Evolutionary conservation across 257 asterid genomes (phyloP), one percentile per base, ranked within the genome.

Genomic region (Cynanchum wilfordii): DNA sequence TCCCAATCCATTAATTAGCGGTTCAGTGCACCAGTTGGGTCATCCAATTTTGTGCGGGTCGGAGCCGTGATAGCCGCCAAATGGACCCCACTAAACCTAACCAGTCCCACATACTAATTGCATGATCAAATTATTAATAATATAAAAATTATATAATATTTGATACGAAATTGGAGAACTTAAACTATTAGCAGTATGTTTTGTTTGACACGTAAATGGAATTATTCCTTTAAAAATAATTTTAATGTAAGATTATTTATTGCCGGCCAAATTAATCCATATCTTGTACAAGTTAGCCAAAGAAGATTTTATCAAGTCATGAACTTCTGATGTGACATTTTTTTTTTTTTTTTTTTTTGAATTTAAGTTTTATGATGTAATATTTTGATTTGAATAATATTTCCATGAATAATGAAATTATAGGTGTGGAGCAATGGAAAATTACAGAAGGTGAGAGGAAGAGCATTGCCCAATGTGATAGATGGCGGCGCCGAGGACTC

Each of bases 381-480:
- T 33, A 33, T 33, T 33, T 3, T 33, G 3, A 33, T 33, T 1
- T 33, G 38, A 0, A 33, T 42, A 2, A 42, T 3, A 36, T 2
- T 36, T 36, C 0, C 5, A 36, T 36, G 40, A 7, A 58, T 58
- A 29, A 10, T 47, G 55, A 11, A n/a, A 29, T 27, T 19, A 59
- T 68, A 90, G 97, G 97, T 91, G 47, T 91, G 97, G 97, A 89
- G 97, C 86, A 91, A 89, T 60, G 96, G 97, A 50, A 87, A 78
- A 81, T 27, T 86, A 66, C 85, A 89, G 78, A 89, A 89, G 75
- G 93, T 87, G 72, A 79, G 87, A 75, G 96, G 97, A 66, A 78
- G 91, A 62, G 75, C 91, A 1, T 40, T 81, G 2, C 82, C 86
- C 30, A 22, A 45, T 2, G 42, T 17, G 27, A 40, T 16, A 0